phyloP scores from a whole-genome alignment of 2,329 filamentous ascomycete genomes.

The Fusarium mundagurra region DNA sequence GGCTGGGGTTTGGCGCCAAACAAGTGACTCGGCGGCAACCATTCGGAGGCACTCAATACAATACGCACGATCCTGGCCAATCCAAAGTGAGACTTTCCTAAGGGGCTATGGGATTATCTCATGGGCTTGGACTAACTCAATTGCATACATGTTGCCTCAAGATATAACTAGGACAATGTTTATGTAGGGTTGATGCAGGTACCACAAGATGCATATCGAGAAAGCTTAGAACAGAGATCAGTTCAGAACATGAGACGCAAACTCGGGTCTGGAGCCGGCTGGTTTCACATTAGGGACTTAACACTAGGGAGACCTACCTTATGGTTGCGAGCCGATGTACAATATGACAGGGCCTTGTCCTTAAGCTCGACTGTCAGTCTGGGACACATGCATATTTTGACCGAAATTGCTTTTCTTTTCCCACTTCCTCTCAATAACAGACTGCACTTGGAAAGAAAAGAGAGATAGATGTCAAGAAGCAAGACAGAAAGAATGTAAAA shows the following conservation, averaged over 20 bases:
- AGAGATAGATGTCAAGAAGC: neutral
- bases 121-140: neutral
- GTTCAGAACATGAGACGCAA: constrained; percentile 12
- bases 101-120: neutral
- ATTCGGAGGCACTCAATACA: constrained; percentile 1
- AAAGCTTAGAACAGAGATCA: neutral
- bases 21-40: constrained; percentile 1
- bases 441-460: neutral
- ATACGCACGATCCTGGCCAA: constrained; percentile 1
- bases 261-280: constrained; percentile 8
- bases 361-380: constrained; percentile 17
- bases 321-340: neutral
- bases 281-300: constrained; percentile 16
- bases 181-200: constrained; percentile 29
- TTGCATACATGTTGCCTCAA: neutral
- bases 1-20: constrained; percentile 18
- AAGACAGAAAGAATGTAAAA: neutral
- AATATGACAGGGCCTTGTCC: neutral
- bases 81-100: neutral
- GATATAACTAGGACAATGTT: neutral
- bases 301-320: neutral
- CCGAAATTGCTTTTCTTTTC: constrained; percentile 4
- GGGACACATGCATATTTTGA: constrained; percentile 7
- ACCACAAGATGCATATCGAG: constrained; percentile 20
- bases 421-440: neutral